Conservation (phyloP, 2,329 filamentous ascomycete species). For the Zasmidium angulare region DNA sequence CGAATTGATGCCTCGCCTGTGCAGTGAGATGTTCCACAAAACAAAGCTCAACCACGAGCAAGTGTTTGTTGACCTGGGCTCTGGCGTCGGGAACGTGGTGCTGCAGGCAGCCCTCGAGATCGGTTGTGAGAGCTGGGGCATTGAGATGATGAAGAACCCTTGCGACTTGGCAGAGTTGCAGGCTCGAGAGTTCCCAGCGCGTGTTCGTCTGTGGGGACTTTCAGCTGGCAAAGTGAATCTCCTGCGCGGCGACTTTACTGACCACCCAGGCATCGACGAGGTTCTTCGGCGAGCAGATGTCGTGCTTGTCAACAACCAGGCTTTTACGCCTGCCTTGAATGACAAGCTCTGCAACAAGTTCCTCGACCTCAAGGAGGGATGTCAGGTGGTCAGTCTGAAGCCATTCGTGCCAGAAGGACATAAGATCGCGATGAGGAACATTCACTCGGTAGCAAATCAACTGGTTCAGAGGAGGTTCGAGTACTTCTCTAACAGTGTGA, state of each 20-base stretch:
- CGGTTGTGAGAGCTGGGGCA: slow-evolving; percentile 93
- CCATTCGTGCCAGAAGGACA: slow-evolving; percentile 83
- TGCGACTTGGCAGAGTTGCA: slow-evolving; percentile 80
- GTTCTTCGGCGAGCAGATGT: slow-evolving; percentile 84
- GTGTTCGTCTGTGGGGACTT: slow-evolving; percentile 87
- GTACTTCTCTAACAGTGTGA: slow-evolving; percentile 72
- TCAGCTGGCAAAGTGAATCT: slow-evolving; percentile 76
- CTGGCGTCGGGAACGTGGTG: slow-evolving; percentile 93
- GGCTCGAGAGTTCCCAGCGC: slow-evolving; percentile 76
- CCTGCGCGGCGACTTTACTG: slow-evolving; percentile 79
- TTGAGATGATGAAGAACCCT: slow-evolving; percentile 92
- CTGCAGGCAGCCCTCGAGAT: slow-evolving; percentile 90
- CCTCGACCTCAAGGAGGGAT: slow-evolving; percentile 86
- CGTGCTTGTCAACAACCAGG: slow-evolving; percentile 97
- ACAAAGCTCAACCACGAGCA: slow-evolving; percentile 77
- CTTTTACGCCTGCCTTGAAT: slow-evolving; percentile 86
- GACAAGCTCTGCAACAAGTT: slow-evolving; percentile 84
- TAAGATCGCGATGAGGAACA: slow-evolving; percentile 70
- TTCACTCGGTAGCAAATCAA: slow-evolving; percentile 78
- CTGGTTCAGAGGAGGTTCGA: slow-evolving; percentile 71
- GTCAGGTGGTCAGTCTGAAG: slow-evolving; percentile 86
- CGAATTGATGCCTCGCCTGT: slow-evolving; percentile 82
- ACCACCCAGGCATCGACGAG: slow-evolving; percentile 66
- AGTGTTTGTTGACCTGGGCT: slow-evolving; percentile 91
- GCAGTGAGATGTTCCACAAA: slow-evolving; percentile 77